phyloP scores from a whole-genome alignment of 2,329 filamentous ascomycete genomes.

The Microthyrium microscopicum region DNA sequence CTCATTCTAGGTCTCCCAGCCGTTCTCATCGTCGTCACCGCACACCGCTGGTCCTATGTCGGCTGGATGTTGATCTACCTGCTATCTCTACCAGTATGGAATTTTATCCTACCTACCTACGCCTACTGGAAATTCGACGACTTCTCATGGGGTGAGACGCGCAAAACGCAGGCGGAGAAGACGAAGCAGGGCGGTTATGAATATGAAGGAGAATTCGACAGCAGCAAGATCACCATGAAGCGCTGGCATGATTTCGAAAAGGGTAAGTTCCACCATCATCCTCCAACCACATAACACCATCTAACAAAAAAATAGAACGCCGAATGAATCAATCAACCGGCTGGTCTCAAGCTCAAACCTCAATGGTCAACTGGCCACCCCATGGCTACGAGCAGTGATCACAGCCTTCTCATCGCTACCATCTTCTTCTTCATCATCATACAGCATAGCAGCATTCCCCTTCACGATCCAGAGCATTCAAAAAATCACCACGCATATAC shows the following conservation, averaged over 20 bases:
- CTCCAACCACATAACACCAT: background rate
- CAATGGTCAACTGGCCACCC: too few relatives aligned
- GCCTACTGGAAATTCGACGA: constrained; percentile 99
- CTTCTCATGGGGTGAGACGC: constrained; percentile 97
- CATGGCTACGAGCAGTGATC: too few relatives aligned
- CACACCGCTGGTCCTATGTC: constrained; percentile 82
- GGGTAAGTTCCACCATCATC: constrained; percentile 23
- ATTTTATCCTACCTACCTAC: constrained; percentile 85
- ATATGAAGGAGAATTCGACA: constrained; percentile 91
- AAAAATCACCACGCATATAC: too few relatives aligned
- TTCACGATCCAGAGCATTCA: too few relatives aligned
- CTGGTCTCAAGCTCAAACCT: too few relatives aligned
- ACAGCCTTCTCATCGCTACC: too few relatives aligned
- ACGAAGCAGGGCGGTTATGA: constrained; percentile 75
- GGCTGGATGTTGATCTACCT: constrained; percentile 97
- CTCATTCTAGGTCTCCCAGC: constrained; percentile 89
- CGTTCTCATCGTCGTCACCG: constrained; percentile 80
- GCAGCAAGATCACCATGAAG: constrained; percentile 98
- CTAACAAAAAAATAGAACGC: too few relatives aligned
- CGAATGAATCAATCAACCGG: too few relatives aligned
- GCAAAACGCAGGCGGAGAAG: constrained; percentile 84
- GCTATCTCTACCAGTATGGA: constrained; percentile 86
- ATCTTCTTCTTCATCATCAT: too few relatives aligned
- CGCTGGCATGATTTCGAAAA: constrained; percentile 93
- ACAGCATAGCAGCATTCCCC: too few relatives aligned